A percentile compares a stretch with the other conserved stretches of the same genome.
phyloP scores from a whole-genome alignment of 495 filamentous ascomycete species.

The Neurospora pannonica region DNA sequence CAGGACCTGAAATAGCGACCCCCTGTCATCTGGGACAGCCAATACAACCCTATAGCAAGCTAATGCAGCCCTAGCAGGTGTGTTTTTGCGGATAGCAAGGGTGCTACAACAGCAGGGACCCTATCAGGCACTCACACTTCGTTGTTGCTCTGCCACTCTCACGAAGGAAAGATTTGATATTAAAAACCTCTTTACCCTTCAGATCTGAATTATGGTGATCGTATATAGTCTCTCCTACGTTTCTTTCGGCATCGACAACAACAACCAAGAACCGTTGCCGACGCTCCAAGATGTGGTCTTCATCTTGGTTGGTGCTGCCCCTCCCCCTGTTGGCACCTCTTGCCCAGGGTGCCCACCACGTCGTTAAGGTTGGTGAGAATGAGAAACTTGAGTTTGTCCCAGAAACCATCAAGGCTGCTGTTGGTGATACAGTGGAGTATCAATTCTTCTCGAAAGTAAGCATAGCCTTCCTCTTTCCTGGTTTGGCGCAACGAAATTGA shows the following conservation, averaged over 20 bases:
- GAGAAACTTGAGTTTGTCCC: constrained; percentile 28
- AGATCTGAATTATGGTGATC: background rate
- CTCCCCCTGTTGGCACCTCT: constrained; percentile 20
- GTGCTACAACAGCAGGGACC: background rate
- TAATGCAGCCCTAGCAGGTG: background rate
- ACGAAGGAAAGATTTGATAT: background rate
- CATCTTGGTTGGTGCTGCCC: constrained; percentile 13
- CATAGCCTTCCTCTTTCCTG: background rate
- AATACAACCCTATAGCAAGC: background rate
- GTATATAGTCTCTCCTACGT: background rate
- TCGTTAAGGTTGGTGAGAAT: constrained; percentile 30
- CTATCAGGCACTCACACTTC: background rate
- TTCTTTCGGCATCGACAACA: background rate
- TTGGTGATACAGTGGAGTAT: constrained; percentile 46
- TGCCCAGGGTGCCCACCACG: constrained; percentile 19
- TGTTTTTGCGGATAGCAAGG: background rate
- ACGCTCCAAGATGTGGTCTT: constrained; percentile 19
- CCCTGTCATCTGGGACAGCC: background rate
- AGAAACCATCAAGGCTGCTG: constrained; percentile 18
- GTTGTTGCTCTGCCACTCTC: background rate
- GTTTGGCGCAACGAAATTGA: background rate
- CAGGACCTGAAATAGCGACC: background rate
- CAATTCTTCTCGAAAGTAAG: constrained; percentile 45
- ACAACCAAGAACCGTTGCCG: too few species aligned
- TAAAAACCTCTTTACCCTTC: background rate